Evolutionary conservation across 805 yeast species (phyloP), one percentile per base, ranked within the genome.

Genomic region (Blastobotrys attinorum): DNA sequence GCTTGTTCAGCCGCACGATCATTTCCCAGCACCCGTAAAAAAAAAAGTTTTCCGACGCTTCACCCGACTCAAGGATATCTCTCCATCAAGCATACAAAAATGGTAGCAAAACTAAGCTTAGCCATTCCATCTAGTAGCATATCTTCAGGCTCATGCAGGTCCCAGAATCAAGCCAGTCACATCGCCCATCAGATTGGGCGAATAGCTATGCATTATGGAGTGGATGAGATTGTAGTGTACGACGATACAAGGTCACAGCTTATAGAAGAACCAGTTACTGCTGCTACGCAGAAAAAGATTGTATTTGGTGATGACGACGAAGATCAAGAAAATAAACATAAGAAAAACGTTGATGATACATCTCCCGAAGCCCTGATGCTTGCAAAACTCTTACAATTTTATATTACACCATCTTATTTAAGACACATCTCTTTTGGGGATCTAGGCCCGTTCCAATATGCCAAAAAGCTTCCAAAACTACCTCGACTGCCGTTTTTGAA

Each of bases 381-480:
- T 43, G 88, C 90, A 1, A 68, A 80, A 1, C 66, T 88, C 32
- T 64, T 88, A 45, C 95, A 86, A 58, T 87, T 67, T 58, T 85
- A 85, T 56, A 77, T 87, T 13, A 87, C 96, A 0, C 96, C 96
- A 1, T 83, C 86, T 39, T 85, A 88, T 57, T 67, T 88, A 35
- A 74, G 79, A 16, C 79, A 80, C 47, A 63, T 79, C 2, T 70
- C 81, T 3, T 85, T 87, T 65, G 69, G 72, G 48, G 64, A 55
- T 23, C 70, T 46, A 25, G 49, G 49, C 31, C 72, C 76, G 56
- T 76, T 83, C 58, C 70, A 70, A 43, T 71, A 75, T 49, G 96
- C 95, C 0, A 67, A 69, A 29, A 76, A 73, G 49, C 69, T 83
- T 46, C 96, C 96, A 31, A 76, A 77, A 55, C 64, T 88, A 25